Percentiles rank a stretch among this genome's conserved stretches.
Conservation (phyloP, 306 rosid genomes). For the Geum urbanum region DNA sequence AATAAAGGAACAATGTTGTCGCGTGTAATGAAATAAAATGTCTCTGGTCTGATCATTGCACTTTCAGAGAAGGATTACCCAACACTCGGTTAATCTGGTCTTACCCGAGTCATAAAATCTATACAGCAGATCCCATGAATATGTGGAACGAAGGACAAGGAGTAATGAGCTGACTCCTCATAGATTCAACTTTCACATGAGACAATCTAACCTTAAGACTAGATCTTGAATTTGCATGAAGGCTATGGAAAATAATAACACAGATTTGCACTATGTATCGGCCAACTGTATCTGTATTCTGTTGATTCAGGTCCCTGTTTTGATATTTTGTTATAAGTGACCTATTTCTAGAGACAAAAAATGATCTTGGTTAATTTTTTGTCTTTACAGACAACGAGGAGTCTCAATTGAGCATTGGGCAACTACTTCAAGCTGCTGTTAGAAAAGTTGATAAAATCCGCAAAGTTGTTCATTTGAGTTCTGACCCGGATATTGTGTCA, state of each 20-base stretch:
- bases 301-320: not conserved
- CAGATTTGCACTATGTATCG: not conserved
- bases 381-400: slow-evolving; percentile 37
- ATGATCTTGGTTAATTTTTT: not conserved
- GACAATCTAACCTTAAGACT: not conserved
- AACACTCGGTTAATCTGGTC: no score
- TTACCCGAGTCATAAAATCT: no score
- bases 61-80: no score
- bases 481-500: slow-evolving; percentile 62
- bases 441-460: slow-evolving; percentile 69
- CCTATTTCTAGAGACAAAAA: not conserved
- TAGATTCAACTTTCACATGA: slow-evolving; percentile 3
- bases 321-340: not conserved
- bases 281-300: not conserved
- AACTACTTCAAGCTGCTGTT: slow-evolving; percentile 76
- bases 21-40: not conserved
- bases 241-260: not conserved
- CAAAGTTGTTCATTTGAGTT: slow-evolving; percentile 68
- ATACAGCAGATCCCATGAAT: not conserved
- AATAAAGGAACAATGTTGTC: not conserved
- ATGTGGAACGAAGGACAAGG: not conserved
- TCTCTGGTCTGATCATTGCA: no score
- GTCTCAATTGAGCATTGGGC: slow-evolving; percentile 50
- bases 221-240: not conserved
- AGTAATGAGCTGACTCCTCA: not conserved